A percentile compares a stretch with the other conserved stretches of the same genome.
These are phyloP conservation scores for Malassezia nana DNA, from an alignment of 1,284 basidiomycete species.

Conservation along the genomic window DNA sequence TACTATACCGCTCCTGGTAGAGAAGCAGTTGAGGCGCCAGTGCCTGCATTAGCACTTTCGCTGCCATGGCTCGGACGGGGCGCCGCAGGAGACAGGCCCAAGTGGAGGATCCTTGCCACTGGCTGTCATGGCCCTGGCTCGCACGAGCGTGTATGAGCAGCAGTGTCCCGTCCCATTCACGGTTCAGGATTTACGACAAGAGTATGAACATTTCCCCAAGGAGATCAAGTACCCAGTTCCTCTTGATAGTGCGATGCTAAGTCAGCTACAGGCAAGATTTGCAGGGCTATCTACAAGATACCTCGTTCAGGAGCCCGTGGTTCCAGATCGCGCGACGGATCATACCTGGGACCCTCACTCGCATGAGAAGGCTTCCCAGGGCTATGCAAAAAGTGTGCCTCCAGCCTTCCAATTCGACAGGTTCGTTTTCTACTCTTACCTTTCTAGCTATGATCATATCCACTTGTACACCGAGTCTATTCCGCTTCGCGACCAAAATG, in stretches of 20 bases:
- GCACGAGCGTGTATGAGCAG: neutral
- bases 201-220: neutral
- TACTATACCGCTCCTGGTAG: neutral
- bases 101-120: neutral
- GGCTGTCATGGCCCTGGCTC: neutral
- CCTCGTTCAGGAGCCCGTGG: neutral
- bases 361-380: neutral
- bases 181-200: neutral
- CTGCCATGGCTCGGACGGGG: too few relatives aligned
- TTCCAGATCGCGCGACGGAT: neutral
- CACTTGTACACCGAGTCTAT: neutral
- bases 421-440: slow-evolving; percentile 1
- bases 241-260: neutral
- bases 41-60: too few relatives aligned
- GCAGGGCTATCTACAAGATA: neutral
- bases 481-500: slow-evolving; percentile 5
- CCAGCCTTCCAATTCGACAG: slow-evolving; percentile 9
- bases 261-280: neutral
- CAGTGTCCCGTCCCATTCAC: neutral
- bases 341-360: neutral
- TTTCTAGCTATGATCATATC: slow-evolving; percentile 10
- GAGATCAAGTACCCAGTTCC: neutral
- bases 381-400: neutral
- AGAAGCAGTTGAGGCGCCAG: too few relatives aligned
- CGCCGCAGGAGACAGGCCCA: too few relatives aligned